Evolutionary conservation across 805 yeast species (phyloP).

Genomic region (Barnettozyma vustinii): DNA sequence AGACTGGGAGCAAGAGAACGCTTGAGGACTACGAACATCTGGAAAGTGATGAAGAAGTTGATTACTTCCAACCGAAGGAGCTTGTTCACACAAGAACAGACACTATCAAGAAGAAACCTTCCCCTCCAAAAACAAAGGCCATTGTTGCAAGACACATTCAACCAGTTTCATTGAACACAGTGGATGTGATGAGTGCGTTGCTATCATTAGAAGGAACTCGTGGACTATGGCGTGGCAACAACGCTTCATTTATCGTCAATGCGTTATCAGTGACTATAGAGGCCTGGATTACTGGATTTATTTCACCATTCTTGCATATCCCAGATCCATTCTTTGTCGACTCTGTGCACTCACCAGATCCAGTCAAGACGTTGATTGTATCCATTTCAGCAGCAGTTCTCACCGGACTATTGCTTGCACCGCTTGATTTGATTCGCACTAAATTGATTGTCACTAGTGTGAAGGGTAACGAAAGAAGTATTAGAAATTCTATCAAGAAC

Average conservation of each 20-base stretch:
- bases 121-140: background rate
- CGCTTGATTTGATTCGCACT: constrained; percentile 76
- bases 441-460: constrained; percentile 69
- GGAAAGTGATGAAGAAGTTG: constrained; percentile 39
- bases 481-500: constrained; percentile 57
- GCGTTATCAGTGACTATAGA: constrained; percentile 73
- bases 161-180: constrained; percentile 57
- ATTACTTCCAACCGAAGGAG: constrained; percentile 33
- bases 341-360: constrained; percentile 73
- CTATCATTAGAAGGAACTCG: constrained; percentile 66
- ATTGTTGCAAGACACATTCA: background rate
- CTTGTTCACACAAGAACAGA: constrained; percentile 17
- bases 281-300: constrained; percentile 87
- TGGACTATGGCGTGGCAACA: constrained; percentile 68
- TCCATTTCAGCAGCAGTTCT: constrained; percentile 67
- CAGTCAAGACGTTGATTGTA: constrained; percentile 58
- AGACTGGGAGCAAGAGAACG: constrained; percentile 13
- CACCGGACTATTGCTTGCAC: constrained; percentile 70
- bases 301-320: constrained; percentile 72
- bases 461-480: constrained; percentile 49
- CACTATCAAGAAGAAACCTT: constrained; percentile 7
- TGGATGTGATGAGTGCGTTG: constrained; percentile 58
- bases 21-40: constrained; percentile 31
- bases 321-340: constrained; percentile 90
- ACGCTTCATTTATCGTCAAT: constrained; percentile 73